A percentile compares a stretch with the other conserved stretches of the same genome.
Evolutionary conservation across 1,284 basidiomycete genomes (phyloP).

Genomic region (Pascua sp.): DNA sequence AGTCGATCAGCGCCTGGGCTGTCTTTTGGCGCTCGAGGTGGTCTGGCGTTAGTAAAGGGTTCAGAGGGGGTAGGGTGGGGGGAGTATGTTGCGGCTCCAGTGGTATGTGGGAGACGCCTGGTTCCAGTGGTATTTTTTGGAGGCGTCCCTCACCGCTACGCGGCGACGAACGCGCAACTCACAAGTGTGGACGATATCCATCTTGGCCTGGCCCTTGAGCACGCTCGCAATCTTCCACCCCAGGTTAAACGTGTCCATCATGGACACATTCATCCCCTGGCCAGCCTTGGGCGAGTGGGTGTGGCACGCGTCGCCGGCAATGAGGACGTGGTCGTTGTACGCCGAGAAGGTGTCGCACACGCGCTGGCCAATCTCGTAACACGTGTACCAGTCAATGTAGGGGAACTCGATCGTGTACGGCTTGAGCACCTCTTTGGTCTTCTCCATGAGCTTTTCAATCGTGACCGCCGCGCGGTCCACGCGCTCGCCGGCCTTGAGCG

Average conservation of each 20-base stretch:
- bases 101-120: too few species aligned
- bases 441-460: constrained; percentile 58
- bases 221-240: constrained; percentile 54
- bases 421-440: constrained; percentile 62
- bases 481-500: constrained; percentile 19
- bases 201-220: constrained; percentile 61
- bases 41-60: background rate
- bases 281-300: constrained; percentile 40
- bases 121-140: too few species aligned
- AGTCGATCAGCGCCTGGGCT: constrained; percentile 66
- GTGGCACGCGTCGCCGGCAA: constrained; percentile 42
- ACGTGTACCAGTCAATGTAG: constrained; percentile 41
- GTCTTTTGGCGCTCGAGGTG: constrained; percentile 22
- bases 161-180: background rate
- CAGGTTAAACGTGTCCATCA: constrained; percentile 45
- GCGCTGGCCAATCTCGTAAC: constrained; percentile 46
- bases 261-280: constrained; percentile 41
- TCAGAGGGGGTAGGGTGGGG: too few species aligned
- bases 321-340: constrained; percentile 32
- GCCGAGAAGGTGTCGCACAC: constrained; percentile 47
- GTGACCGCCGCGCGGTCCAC: constrained; percentile 46
- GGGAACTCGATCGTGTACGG: constrained; percentile 62
- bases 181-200: constrained; percentile 62
- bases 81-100: too few species aligned
- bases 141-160: too few species aligned